Evolutionary conservation across 306 rosid genomes (phyloP).

Genomic region (Styphnolobium japonicum): DNA sequence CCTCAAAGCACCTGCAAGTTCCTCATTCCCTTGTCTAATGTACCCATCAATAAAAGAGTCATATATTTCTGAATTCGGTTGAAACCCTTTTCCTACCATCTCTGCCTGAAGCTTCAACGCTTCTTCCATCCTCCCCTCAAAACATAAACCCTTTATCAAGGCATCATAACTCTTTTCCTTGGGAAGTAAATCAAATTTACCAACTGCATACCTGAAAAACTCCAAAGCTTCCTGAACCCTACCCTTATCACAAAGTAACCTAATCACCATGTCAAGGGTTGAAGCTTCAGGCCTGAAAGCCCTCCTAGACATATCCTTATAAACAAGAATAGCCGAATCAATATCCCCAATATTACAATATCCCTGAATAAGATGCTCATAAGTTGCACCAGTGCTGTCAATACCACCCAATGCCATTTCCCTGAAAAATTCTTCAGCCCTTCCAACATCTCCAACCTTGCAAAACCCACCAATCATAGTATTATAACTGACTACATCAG

Average conservation of each 20-base stretch:
- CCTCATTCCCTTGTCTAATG: slow-evolving; percentile 52
- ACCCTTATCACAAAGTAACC: slow-evolving; percentile 45
- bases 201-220: slow-evolving; percentile 42
- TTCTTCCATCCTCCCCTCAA: slow-evolving; percentile 59
- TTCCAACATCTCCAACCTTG: slow-evolving; percentile 53
- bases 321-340: slow-evolving; percentile 60
- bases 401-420: slow-evolving; percentile 65
- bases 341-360: slow-evolving; percentile 52
- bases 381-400: slow-evolving; percentile 51
- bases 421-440: slow-evolving; percentile 61
- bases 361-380: slow-evolving; percentile 63
- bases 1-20: slow-evolving; percentile 56
- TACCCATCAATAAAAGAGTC: slow-evolving; percentile 61
- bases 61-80: slow-evolving; percentile 50
- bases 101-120: slow-evolving; percentile 75
- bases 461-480: slow-evolving; percentile 84
- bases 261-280: slow-evolving; percentile 42
- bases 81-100: slow-evolving; percentile 80
- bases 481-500: slow-evolving; percentile 64
- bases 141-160: slow-evolving; percentile 60
- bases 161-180: slow-evolving; percentile 54
- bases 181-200: slow-evolving; percentile 40
- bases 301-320: slow-evolving; percentile 66
- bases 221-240: slow-evolving; percentile 52
- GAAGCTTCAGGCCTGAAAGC: slow-evolving; percentile 49